phyloP scores from a whole-genome alignment of 345 rosid species.

The Toxicodendron radicans region DNA sequence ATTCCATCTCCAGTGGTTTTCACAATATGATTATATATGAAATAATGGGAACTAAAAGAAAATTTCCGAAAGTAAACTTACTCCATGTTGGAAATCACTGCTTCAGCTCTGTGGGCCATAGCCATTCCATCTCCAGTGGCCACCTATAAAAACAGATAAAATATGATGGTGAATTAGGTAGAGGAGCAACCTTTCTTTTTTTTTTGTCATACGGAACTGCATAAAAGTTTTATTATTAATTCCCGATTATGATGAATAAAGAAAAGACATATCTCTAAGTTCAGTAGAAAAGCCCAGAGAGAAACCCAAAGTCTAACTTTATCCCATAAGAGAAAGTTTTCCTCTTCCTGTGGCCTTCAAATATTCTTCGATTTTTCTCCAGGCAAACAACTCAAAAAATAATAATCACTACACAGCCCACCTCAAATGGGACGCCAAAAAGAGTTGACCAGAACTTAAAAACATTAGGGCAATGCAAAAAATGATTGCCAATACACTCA shows the following conservation, averaged over 20 bases:
- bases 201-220: not conserved
- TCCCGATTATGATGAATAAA: too few relatives aligned
- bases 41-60: not conserved
- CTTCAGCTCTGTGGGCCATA: constrained; percentile 95
- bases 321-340: too few relatives aligned
- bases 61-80: constrained; percentile 44
- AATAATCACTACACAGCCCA: not conserved
- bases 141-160: constrained; percentile 48
- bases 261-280: not conserved
- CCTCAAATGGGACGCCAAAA: not conserved
- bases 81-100: constrained; percentile 98
- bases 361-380: not conserved
- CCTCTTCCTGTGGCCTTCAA: not conserved
- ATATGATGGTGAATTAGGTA: constrained; percentile 1
- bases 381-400: not conserved
- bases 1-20: not conserved
- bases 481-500: not conserved
- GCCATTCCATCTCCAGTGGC: constrained; percentile 99
- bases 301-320: not conserved
- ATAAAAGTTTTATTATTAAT: too few relatives aligned
- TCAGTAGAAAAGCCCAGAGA: not conserved
- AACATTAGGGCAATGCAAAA: not conserved
- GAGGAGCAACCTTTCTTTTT: too few relatives aligned
- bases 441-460: too few relatives aligned
- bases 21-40: not conserved